Base-by-base conservation (phyloP, 2,329 filamentous ascomycete genomes). In the Fusarium haematococcum region DNA sequence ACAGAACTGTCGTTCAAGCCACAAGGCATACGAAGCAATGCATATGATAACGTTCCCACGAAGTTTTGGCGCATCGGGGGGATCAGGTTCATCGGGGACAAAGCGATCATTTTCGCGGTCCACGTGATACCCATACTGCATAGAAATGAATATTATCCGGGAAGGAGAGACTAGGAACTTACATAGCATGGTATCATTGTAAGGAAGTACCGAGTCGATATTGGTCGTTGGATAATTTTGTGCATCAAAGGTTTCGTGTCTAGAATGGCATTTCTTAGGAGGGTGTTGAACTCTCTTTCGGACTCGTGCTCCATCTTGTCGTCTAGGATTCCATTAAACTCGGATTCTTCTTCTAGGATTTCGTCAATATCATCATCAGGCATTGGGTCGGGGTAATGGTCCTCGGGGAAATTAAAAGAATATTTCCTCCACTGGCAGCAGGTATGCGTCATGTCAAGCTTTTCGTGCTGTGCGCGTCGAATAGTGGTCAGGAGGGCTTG, bases 281-380 rank as follows among this genome's bases (percentile, higher is more conserved):
- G 56, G 16, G 23, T 20, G 11, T 25, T 30, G 16, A 59, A 5
- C 2, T 30, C 25, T 14, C 13, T 41, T 11, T 27, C 16, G 6
- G 56, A 59, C 6, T 27, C 13, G 10, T 50, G 20, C 18, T 32
- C 41, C 60, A 68, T 39, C 16, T 56, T 54, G 2, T 33, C 32
- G 2, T 68, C 65, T 1, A 68, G 32, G n/a, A 25, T 7, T 2
- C 3, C 5, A 11, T 27, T 64, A 14, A 64, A 68, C 4, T 64
- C 65, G 20, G 5, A 18, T 9, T 68, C 60, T 33, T 54, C 60
- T 4, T 68, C 59, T 2, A 68, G 20, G 37, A 64, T 64, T 1
- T 64, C 60, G 0, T 54, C 16, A 5, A 68, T 45, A 6, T 68
- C 60, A 2, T 32, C 43, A 0, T 41, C 10, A 5, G 23, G 16